Conservation (phyloP, 768 basidiomycete species). For the Calocybe cyanea region DNA sequence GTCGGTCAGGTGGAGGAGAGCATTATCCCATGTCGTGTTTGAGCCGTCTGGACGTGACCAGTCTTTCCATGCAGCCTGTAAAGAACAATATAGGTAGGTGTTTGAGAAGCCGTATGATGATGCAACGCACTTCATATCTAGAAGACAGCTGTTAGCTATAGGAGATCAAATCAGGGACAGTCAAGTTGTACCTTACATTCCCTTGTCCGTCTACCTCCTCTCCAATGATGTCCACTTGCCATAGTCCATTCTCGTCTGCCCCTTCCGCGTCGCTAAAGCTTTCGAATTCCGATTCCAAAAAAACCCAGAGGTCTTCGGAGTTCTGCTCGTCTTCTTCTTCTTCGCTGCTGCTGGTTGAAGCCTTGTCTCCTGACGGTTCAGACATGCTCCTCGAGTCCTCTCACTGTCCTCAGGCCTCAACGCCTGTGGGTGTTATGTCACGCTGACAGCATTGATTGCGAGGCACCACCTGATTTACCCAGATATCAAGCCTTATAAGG, state of each 20-base stretch:
- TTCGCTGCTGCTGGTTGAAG: too few species aligned
- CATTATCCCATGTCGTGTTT: slow-evolving; percentile 49
- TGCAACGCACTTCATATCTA: slow-evolving; percentile 28
- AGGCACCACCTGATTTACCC: too few species aligned
- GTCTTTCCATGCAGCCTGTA: slow-evolving; percentile 52
- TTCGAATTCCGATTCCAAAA: slow-evolving; percentile 23
- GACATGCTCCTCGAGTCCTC: too few species aligned
- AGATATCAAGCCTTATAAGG: too few species aligned
- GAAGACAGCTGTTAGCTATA: slow-evolving; percentile 2
- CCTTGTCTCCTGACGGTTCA: too few species aligned
- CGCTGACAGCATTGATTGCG: too few species aligned
- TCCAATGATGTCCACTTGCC: slow-evolving; percentile 33
- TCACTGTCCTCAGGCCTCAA: too few species aligned
- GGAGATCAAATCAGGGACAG: neutral
- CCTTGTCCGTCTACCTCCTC: slow-evolving; percentile 35
- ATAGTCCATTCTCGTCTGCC: slow-evolving; percentile 23
- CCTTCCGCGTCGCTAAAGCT: slow-evolving; percentile 25
- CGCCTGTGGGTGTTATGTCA: too few species aligned
- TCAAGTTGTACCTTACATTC: slow-evolving; percentile 26
- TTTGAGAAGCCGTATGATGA: too few species aligned
- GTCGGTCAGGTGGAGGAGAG: slow-evolving; percentile 14
- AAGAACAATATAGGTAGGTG: too few species aligned
- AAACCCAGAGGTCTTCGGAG: slow-evolving; percentile 15
- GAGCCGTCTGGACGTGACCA: slow-evolving; percentile 52
- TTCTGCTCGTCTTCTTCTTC: too few species aligned